Conservation (phyloP, 306 rosid species). For the Fragaria iinumae region DNA sequence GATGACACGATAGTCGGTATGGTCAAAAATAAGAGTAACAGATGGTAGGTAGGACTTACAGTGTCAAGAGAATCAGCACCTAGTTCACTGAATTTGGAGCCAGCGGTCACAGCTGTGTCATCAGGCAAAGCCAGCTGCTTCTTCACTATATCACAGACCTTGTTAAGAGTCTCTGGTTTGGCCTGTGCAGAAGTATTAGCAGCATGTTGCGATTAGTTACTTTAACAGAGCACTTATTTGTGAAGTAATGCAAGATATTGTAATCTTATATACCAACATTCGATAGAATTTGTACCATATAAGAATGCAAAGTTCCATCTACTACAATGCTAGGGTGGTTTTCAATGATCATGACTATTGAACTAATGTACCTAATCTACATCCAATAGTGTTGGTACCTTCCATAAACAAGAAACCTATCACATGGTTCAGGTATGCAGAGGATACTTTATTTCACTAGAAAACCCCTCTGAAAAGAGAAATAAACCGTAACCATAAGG, state of each 20-base stretch:
- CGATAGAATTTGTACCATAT: not conserved
- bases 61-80: slow-evolving; percentile 99
- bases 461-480: not conserved
- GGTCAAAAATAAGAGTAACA: not conserved
- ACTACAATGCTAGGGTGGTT: not conserved
- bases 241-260: not conserved
- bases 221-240: not conserved
- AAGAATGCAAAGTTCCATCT: not conserved
- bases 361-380: not conserved
- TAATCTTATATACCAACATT: not conserved
- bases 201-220: not conserved
- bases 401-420: not conserved
- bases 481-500: not conserved
- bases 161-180: slow-evolving; percentile 72
- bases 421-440: not conserved
- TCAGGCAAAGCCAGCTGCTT: slow-evolving; percentile 81
- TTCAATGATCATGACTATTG: not conserved
- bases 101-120: slow-evolving; percentile 46
- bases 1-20: too few species aligned
- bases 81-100: slow-evolving; percentile 71
- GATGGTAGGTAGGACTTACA: slow-evolving; percentile 34
- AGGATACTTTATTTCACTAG: not conserved
- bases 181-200: slow-evolving; percentile 50
- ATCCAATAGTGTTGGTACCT: not conserved
- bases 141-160: slow-evolving; percentile 75